Evolutionary conservation across 2,329 filamentous ascomycete genomes (phyloP), one percentile per base, ranked within the genome.

Genomic region (Tolypocladium tundrense): DNA sequence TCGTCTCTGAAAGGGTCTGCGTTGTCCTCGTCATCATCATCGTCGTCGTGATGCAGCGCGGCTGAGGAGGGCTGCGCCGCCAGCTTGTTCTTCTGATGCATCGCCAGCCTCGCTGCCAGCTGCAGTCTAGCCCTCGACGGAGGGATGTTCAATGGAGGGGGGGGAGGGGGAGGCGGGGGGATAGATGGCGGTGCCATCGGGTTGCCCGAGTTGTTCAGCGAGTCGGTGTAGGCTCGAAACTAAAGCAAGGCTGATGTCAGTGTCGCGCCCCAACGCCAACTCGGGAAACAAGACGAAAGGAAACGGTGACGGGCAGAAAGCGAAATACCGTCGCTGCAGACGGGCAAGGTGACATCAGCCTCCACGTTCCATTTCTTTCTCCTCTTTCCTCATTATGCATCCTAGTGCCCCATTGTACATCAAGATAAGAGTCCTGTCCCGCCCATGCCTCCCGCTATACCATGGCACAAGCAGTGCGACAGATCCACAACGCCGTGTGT

Each of bases 71-170:
- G 74, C 21, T 76, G 74, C 31, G 77, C 72, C 7, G 78, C 73
- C 27, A 76, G 74, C 52, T 73, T 77, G 63, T 84, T 83, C 70
- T 90, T 87, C 64, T 86, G 84, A 63, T 90, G 88, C 73, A 88
- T 83, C 2, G 90, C 84, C 67, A 97, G 80, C 14, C 92, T 85
- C 14, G 90, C 89, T n/a, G 91, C 92, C n/a, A 97, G 82, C 71
- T 96, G 91, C 57, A 91, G 81, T 55, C 93, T 85, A 9, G 93
- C 93, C 56, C 93, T 85, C 9, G 91, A 95, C 2, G 93, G 92
- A 1, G 89, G 87, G 41, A 93, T 86, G 70, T 93, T 94, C 67
- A 96, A 78, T 14, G 91, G 90, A 39, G 89, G 87, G 27, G 85
- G 87, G 24, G 85, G 88, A n/a, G 88, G 87, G 1, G 84, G 81